These are phyloP conservation scores for Musa troglodytarum DNA, from an alignment of 176 grass and related monocot species.

Conservation along the genomic window DNA sequence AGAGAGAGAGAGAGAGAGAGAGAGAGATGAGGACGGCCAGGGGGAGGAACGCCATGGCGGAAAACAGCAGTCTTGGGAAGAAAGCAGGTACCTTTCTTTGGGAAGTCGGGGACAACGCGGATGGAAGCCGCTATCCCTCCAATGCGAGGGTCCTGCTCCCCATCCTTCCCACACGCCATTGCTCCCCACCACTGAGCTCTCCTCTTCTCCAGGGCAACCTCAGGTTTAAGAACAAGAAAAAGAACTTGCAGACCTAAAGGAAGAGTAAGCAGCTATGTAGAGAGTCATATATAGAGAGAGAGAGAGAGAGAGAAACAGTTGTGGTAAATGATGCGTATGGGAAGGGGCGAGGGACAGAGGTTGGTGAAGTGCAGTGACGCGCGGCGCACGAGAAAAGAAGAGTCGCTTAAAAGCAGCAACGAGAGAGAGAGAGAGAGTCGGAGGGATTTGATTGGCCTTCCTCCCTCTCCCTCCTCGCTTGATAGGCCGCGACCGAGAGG, in stretches of 20 bases:
- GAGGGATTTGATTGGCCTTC: neutral
- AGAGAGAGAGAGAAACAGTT: neutral
- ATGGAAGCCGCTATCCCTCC: conserved; percentile 64
- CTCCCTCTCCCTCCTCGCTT: neutral
- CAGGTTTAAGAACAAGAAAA: neutral
- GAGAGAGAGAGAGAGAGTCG: neutral
- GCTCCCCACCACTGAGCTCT: neutral
- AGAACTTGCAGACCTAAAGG: neutral
- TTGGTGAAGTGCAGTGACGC: neutral
- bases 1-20: neutral
- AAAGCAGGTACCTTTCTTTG: neutral
- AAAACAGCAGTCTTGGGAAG: neutral
- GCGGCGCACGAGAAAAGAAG: conserved; percentile 17
- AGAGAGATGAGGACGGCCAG: neutral
- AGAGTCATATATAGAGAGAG: neutral
- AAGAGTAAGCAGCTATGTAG: neutral
- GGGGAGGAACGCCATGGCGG: neutral
- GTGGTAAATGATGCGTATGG: neutral
- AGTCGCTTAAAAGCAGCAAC: neutral
- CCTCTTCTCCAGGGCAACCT: neutral
- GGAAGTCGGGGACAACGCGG: conserved; percentile 70
- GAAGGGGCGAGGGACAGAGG: neutral
- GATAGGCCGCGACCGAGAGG: neutral
- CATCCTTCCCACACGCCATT: neutral
- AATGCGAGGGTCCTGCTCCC: conserved; percentile 50